Evolutionary conservation across 257 asterid species (phyloP).

Genomic region (Gardenia jasminoides): DNA sequence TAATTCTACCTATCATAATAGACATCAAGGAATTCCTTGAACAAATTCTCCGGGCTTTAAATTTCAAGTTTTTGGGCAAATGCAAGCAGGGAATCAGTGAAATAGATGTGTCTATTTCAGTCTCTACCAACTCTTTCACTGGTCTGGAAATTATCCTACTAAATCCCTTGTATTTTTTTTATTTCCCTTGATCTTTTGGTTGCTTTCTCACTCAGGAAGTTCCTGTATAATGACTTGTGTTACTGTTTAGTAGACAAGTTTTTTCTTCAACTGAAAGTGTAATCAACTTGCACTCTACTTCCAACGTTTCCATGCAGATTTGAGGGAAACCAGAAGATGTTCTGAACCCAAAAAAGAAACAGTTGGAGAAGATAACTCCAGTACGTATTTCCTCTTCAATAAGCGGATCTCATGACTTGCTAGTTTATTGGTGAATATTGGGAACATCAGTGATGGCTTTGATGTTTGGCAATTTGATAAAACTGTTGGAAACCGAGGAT

Average conservation of each 20-base stretch:
- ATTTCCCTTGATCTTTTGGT: background rate
- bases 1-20: background rate
- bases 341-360: constrained; percentile 95
- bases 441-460: background rate
- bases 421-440: background rate
- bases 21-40: background rate
- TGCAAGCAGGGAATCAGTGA: background rate
- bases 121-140: background rate
- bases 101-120: background rate
- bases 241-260: background rate
- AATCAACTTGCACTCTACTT: background rate
- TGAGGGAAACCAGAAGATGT: constrained; percentile 90
- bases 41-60: too few species aligned
- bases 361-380: constrained; percentile 85
- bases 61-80: too few species aligned
- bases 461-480: background rate
- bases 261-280: background rate
- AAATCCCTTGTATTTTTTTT: background rate
- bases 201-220: background rate
- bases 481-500: background rate
- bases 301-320: constrained; percentile 37
- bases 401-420: background rate
- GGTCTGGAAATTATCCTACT: background rate
- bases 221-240: background rate
- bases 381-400: constrained; percentile 33